These are phyloP conservation scores for Durusdinium trenchii DNA, from an alignment of 73 alveolate genomes.

Conservation along the genomic window DNA sequence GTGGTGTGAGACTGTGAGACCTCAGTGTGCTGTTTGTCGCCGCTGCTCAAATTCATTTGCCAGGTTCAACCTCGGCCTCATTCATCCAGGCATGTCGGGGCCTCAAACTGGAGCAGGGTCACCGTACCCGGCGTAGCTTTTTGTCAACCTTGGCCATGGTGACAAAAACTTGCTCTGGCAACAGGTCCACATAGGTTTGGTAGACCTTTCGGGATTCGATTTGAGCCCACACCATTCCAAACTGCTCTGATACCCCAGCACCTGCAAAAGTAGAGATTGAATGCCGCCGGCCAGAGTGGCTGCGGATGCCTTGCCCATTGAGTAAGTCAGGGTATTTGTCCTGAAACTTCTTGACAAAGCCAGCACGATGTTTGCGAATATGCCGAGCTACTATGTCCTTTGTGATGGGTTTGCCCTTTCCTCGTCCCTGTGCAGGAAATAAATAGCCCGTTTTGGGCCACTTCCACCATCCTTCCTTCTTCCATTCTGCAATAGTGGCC, in stretches of 20 bases:
- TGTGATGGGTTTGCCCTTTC: not conserved
- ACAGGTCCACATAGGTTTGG: conserved; percentile 9
- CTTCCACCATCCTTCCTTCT: not conserved
- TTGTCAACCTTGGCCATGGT: not conserved
- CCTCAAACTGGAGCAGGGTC: not conserved
- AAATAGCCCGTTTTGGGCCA: conserved; percentile 1
- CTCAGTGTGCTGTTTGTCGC: not conserved
- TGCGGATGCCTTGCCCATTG: conserved; percentile 3
- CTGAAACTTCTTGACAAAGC: not conserved
- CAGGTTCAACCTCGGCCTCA: not conserved
- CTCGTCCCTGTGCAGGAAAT: not conserved
- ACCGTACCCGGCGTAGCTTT: not conserved
- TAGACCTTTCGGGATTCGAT: not conserved
- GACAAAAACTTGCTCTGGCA: not conserved
- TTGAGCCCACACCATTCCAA: conserved; percentile 41
- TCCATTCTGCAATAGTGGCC: not conserved
- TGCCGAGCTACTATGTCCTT: conserved; percentile 3
- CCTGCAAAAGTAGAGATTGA: conserved; percentile 19
- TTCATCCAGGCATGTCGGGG: not conserved
- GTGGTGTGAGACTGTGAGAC: not conserved
- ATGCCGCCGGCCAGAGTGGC: conserved; percentile 41
- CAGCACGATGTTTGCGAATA: not conserved
- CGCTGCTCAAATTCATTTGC: not conserved
- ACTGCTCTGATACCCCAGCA: not conserved
- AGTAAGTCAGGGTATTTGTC: not conserved